Evolutionary conservation across 306 rosid species (phyloP).

Genomic region (Pyrus pyrifolia): DNA sequence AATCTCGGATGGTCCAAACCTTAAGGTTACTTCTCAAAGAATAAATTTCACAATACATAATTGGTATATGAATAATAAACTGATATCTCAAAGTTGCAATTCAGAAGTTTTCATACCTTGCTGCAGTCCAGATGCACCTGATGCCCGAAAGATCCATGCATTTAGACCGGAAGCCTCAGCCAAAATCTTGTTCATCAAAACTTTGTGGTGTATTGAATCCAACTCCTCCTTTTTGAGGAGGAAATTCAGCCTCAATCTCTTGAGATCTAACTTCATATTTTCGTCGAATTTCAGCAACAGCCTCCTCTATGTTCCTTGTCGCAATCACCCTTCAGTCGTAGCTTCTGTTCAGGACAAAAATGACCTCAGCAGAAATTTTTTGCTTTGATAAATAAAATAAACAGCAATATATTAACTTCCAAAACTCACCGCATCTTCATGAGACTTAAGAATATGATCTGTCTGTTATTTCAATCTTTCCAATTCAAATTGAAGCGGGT

Average conservation of each 20-base stretch:
- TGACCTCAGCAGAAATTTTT: constrained; percentile 7
- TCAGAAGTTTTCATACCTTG: constrained; percentile 45
- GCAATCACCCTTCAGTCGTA: constrained; percentile 39
- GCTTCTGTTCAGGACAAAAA: constrained; percentile 47
- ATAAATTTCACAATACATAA: neutral
- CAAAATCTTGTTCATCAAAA: constrained; percentile 43
- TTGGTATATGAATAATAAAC: neutral
- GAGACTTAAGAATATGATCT: constrained; percentile 22
- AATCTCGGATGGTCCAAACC: neutral
- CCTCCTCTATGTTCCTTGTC: constrained; percentile 58
- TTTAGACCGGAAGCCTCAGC: constrained; percentile 57
- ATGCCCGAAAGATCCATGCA: constrained; percentile 35
- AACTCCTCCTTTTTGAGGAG: constrained; percentile 30
- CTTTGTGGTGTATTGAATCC: constrained; percentile 30
- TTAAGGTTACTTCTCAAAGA: neutral
- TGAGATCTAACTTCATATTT: constrained; percentile 45
- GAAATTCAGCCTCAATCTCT: constrained; percentile 40
- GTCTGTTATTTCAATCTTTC: constrained; percentile 41
- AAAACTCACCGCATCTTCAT: constrained; percentile 51
- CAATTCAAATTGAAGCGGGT: constrained; percentile 59
- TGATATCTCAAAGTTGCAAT: neutral
- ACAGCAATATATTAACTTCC: constrained; percentile 4
- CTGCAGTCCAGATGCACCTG: constrained; percentile 29
- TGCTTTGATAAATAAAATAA: neutral
- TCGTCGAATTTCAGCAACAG: constrained; percentile 31